These are phyloP conservation scores for Lecanicillium sp. DNA, from an alignment of 2,329 filamentous ascomycete species.

Conservation along the genomic window DNA sequence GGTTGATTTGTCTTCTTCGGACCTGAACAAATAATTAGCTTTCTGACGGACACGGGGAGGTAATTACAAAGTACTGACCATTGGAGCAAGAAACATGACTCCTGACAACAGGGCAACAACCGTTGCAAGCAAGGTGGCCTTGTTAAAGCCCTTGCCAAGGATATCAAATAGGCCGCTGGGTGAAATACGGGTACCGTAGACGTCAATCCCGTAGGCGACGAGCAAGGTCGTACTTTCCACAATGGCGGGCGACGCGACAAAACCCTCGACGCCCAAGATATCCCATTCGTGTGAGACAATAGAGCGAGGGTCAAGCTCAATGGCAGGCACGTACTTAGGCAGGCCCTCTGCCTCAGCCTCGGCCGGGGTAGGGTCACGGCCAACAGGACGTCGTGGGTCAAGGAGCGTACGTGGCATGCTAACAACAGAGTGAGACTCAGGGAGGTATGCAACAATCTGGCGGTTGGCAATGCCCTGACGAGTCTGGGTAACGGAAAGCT, in stretches of 20 bases:
- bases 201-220: slow-evolving; percentile 78
- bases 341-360: slow-evolving; percentile 78
- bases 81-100: slow-evolving; percentile 69
- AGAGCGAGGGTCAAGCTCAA: slow-evolving; percentile 78
- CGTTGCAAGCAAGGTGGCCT: slow-evolving; percentile 73
- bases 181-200: slow-evolving; percentile 80
- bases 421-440: slow-evolving; percentile 64
- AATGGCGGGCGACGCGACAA: slow-evolving; percentile 68
- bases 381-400: slow-evolving; percentile 79
- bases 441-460: slow-evolving; percentile 71
- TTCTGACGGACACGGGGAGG: neutral
- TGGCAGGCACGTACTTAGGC: slow-evolving; percentile 61
- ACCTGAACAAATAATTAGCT: slow-evolving; percentile 34
- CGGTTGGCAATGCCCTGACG: slow-evolving; percentile 84
- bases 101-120: slow-evolving; percentile 72
- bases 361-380: slow-evolving; percentile 68
- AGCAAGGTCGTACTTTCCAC: slow-evolving; percentile 90
- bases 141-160: slow-evolving; percentile 88
- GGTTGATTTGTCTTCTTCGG: slow-evolving; percentile 60
- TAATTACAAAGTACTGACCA: slow-evolving; percentile 52
- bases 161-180: slow-evolving; percentile 90
- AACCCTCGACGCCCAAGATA: slow-evolving; percentile 62
- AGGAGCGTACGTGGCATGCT: slow-evolving; percentile 71
- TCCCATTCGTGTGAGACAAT: slow-evolving; percentile 76
- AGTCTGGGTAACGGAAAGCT: slow-evolving; percentile 79